Conservation (phyloP, 805 yeast genomes). For the Sungouiella thailandica region DNA sequence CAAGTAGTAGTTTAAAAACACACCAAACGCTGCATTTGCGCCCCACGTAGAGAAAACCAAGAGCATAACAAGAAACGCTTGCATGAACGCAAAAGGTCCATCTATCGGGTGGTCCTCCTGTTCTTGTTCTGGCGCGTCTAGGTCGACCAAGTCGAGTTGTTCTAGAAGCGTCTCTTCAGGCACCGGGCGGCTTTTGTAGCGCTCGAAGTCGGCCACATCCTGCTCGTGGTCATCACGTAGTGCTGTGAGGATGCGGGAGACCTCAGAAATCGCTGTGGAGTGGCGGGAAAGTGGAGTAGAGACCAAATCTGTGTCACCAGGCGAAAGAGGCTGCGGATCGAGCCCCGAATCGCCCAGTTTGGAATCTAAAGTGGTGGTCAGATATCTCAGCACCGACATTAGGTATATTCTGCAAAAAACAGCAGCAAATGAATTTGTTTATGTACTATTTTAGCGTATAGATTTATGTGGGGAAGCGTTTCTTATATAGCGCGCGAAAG, state of each 20-base stretch:
- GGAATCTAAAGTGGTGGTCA: no score
- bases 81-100: constrained; percentile 16
- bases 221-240: constrained; percentile 14
- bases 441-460: no score
- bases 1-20: constrained; percentile 49
- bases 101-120: constrained; percentile 13
- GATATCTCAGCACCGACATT: no score
- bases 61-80: constrained; percentile 27
- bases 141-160: constrained; percentile 4
- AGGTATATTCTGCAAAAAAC: no score
- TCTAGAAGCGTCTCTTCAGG: constrained; percentile 10
- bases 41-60: constrained; percentile 52
- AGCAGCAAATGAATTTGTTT: no score
- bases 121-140: background rate
- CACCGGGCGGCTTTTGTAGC: constrained; percentile 7
- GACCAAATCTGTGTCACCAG: background rate
- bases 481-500: no score
- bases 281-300: background rate
- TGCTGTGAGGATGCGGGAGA: constrained; percentile 12
- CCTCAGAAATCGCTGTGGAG: constrained; percentile 9
- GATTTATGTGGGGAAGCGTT: no score
- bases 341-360: no score
- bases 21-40: constrained; percentile 53
- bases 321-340: no score
- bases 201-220: constrained; percentile 9